These are phyloP conservation scores for Rhodotorula kratochvilovae DNA, from an alignment of 768 basidiomycete genomes.

Conservation along the genomic window DNA sequence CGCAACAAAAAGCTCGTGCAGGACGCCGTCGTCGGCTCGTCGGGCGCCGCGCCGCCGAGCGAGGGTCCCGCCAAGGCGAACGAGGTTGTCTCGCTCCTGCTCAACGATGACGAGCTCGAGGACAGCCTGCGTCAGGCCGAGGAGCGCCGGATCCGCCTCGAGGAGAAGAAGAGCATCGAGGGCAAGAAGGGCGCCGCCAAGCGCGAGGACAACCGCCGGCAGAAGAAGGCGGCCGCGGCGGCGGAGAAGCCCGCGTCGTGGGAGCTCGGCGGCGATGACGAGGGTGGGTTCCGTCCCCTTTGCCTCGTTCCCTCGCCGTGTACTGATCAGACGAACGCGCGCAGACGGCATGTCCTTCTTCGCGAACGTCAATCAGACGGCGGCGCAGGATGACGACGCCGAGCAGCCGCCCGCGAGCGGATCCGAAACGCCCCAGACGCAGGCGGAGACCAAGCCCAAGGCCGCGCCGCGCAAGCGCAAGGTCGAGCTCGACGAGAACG, in stretches of 20 bases:
- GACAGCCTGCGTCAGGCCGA: constrained; percentile 45
- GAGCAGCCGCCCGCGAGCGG: constrained; percentile 18
- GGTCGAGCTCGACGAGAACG: constrained; percentile 29
- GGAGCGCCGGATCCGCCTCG: constrained; percentile 46
- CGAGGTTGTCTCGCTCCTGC: constrained; percentile 88
- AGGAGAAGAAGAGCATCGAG: constrained; percentile 45
- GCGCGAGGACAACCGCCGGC: constrained; percentile 20
- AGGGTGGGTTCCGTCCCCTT: constrained; percentile 14
- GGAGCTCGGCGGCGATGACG: constrained; percentile 31
- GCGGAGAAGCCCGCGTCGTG: constrained; percentile 26
- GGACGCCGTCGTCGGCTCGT: constrained; percentile 87
- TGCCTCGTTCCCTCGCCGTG: not conserved
- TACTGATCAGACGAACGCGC: not conserved
- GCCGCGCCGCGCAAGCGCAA: constrained; percentile 31
- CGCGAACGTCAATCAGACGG: constrained; percentile 25
- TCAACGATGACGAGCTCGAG: constrained; percentile 88
- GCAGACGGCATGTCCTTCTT: constrained; percentile 38
- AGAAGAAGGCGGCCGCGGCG: constrained; percentile 9
- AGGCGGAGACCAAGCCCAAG: constrained; percentile 23
- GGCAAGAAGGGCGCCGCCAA: constrained; percentile 34
- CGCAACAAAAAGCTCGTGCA: constrained; percentile 60
- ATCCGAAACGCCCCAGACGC: constrained; percentile 3
- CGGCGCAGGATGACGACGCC: constrained; percentile 32
- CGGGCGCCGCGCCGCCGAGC: constrained; percentile 24
- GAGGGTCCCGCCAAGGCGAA: constrained; percentile 69